Percentiles rank a stretch among this genome's conserved stretches.
These are phyloP conservation scores for Eimeria tenella DNA, from an alignment of 169 alveolate species.

Conservation along the genomic window DNA sequence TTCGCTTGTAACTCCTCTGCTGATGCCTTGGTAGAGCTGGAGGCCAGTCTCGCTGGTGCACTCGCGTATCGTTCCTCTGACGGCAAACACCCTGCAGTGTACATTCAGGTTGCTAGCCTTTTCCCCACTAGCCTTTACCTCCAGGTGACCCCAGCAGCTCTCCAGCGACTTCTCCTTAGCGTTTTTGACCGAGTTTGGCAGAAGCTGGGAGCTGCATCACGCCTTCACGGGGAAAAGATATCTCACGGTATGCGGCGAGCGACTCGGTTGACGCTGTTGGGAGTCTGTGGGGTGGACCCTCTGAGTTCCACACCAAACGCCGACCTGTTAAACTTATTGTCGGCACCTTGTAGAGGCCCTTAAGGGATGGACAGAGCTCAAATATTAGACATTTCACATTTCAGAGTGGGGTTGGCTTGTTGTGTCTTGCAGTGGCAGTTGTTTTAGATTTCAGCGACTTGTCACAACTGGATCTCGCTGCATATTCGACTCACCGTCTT, in stretches of 20 bases:
- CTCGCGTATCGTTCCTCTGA: conserved; percentile 67
- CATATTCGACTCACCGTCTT: conserved; percentile 63
- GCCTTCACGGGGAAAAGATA: conserved; percentile 46
- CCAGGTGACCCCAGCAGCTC: conserved; percentile 49
- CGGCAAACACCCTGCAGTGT: conserved; percentile 69
- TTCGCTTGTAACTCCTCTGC: conserved; percentile 1
- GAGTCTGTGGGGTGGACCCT: too few species aligned
- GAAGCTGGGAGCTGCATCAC: conserved; percentile 20
- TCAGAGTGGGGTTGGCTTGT: neutral
- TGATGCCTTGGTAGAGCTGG: conserved; percentile 43
- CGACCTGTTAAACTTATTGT: too few species aligned
- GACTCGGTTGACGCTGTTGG: neutral
- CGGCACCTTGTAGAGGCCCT: too few species aligned
- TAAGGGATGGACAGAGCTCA: too few species aligned
- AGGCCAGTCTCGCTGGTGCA: conserved; percentile 42
- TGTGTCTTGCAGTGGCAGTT: conserved; percentile 43
- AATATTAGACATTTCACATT: too few species aligned
- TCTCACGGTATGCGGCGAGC: conserved; percentile 48
- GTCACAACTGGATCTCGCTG: conserved; percentile 68
- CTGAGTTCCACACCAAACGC: too few species aligned
- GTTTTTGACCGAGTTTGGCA: conserved; percentile 37
- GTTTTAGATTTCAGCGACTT: conserved; percentile 62
- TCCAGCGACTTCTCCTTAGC: conserved; percentile 20
- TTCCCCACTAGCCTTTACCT: conserved; percentile 55
- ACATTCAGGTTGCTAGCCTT: conserved; percentile 52